These are phyloP conservation scores for Pythium aquatile DNA, from an alignment of 352 stramenopile genomes.

Conservation along the genomic window DNA sequence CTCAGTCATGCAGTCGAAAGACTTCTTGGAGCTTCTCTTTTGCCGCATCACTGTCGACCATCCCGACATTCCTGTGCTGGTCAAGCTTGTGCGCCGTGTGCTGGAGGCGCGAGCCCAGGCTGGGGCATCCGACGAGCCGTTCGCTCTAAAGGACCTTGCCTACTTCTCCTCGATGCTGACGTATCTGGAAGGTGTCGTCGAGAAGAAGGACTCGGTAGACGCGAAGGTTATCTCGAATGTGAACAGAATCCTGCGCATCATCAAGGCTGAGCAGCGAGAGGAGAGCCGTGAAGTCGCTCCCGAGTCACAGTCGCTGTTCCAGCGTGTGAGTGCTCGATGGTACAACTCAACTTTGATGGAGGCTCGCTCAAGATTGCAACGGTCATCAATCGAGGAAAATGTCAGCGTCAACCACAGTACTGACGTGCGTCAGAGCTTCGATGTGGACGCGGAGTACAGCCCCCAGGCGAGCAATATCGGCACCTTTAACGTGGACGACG, in stretches of 20 bases:
- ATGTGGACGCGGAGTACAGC: conserved; percentile 55
- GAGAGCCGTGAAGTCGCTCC: conserved; percentile 42
- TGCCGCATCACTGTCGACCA: conserved; percentile 72
- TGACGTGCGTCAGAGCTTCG: conserved; percentile 37
- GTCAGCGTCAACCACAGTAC: conserved; percentile 6
- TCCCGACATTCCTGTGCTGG: conserved; percentile 56
- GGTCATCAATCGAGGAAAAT: conserved; percentile 21
- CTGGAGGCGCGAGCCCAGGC: conserved; percentile 53
- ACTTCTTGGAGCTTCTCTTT: conserved; percentile 73
- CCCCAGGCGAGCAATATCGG: conserved; percentile 36
- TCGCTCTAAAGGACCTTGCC: conserved; percentile 60
- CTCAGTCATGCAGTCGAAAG: conserved; percentile 54
- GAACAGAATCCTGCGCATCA: conserved; percentile 73
- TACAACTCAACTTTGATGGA: conserved; percentile 69
- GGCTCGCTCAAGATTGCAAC: conserved; percentile 19
- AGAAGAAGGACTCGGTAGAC: conserved; percentile 33
- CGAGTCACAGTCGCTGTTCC: conserved; percentile 63
- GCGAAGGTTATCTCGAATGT: conserved; percentile 59
- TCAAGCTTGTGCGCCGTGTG: conserved; percentile 74
- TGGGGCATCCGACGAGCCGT: conserved; percentile 30
- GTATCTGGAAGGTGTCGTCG: conserved; percentile 25
- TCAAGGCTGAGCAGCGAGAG: conserved; percentile 55
- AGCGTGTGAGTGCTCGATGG: conserved; percentile 52
- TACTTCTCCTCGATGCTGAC: conserved; percentile 61
- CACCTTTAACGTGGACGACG: conserved; percentile 55